Conservation (phyloP, 192 early-diverging fungal genomes). For the Coemansia erecta region DNA sequence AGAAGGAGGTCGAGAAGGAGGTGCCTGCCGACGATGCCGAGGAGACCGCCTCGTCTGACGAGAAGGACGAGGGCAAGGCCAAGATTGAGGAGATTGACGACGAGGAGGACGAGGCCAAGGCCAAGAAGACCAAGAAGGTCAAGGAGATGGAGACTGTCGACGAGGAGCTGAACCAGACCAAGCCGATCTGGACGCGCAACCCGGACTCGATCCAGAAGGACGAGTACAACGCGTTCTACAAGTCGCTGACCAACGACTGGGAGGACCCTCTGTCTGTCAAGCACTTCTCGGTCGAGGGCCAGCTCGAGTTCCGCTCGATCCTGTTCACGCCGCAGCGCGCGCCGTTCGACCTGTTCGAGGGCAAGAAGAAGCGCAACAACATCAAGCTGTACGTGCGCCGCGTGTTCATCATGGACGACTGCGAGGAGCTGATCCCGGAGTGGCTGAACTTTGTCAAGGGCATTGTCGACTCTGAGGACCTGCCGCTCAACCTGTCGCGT, state of each 20-base stretch:
- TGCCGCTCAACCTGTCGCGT: conserved; percentile 99
- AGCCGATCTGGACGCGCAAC: conserved; percentile 99
- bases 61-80: conserved; percentile 76
- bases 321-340: conserved; percentile 95
- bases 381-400: conserved; percentile 99
- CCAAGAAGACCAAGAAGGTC: conserved; percentile 70
- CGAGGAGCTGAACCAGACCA: conserved; percentile 98
- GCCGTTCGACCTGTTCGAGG: conserved; percentile 98
- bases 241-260: conserved; percentile 98
- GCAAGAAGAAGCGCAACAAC: conserved; percentile 99
- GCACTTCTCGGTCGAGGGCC: conserved; percentile 99
- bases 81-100: conserved; percentile 69
- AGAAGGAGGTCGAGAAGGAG: conserved; percentile 98
- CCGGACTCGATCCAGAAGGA: conserved; percentile 95
- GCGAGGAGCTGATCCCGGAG: conserved; percentile 98
- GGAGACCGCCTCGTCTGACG: conserved; percentile 68
- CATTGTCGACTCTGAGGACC: conserved; percentile 99
- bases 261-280: conserved; percentile 97
- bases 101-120: conserved; percentile 67
- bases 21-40: conserved; percentile 87
- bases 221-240: conserved; percentile 98
- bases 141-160: conserved; percentile 54
- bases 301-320: conserved; percentile 99
- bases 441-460: conserved; percentile 99
- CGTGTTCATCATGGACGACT: conserved; percentile 99